These are phyloP conservation scores for Lolium rigidum DNA, from an alignment of 176 grass and related monocot species.

Conservation along the genomic window DNA sequence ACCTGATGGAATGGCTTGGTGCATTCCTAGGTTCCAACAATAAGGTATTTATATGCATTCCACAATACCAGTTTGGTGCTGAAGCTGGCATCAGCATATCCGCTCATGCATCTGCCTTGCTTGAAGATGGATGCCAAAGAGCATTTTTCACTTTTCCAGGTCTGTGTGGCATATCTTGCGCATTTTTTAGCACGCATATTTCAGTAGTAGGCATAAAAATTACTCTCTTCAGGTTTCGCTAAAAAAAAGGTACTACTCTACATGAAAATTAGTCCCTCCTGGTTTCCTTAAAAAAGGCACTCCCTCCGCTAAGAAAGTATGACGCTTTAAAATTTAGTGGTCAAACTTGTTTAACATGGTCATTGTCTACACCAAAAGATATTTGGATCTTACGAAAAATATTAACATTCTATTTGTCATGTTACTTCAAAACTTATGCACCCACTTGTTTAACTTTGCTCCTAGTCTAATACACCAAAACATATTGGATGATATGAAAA, in stretches of 20 bases:
- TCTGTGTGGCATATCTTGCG: constrained; percentile 23
- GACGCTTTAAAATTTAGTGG: no score
- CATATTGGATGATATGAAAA: no score
- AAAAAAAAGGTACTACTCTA: neutral
- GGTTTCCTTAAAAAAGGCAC: neutral
- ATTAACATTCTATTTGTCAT: no score
- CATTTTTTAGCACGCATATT: constrained; percentile 20
- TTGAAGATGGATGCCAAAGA: constrained; percentile 18
- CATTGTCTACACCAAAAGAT: no score
- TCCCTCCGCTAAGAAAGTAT: neutral
- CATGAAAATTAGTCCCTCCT: neutral
- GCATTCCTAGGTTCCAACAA: constrained; percentile 31
- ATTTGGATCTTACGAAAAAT: no score
- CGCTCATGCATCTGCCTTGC: constrained; percentile 41
- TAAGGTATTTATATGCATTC: constrained; percentile 50
- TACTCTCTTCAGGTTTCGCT: neutral
- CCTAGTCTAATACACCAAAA: no score
- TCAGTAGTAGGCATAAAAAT: neutral
- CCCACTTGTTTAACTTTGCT: no score
- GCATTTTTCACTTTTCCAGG: constrained; percentile 35
- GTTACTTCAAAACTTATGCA: no score
- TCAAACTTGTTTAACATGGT: no score
- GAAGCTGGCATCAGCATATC: constrained; percentile 47
- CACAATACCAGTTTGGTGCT: constrained; percentile 6
- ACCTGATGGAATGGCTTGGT: constrained; percentile 41